phyloP scores from a whole-genome alignment of 2,329 filamentous ascomycete species.

The Colletotrichum lindemuthianum region DNA sequence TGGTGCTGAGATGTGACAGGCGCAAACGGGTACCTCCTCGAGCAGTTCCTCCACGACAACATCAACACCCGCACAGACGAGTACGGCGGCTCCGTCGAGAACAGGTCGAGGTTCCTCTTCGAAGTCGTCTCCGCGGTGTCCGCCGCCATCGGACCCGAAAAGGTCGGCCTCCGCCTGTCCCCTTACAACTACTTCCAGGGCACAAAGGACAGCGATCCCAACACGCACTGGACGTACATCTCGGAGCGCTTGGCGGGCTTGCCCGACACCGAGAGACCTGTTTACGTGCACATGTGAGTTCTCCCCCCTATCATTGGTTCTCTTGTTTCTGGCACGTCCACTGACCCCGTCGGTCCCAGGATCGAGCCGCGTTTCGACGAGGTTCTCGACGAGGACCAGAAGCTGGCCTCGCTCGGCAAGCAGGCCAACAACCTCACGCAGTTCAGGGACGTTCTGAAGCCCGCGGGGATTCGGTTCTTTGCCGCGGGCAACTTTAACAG shows the following conservation, averaged over 20 bases:
- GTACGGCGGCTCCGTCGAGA: constrained; percentile 64
- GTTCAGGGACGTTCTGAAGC: constrained; percentile 53
- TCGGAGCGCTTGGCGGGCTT: constrained; percentile 48
- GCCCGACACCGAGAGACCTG: constrained; percentile 46
- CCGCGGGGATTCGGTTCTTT: constrained; percentile 55
- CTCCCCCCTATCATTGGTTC: not conserved
- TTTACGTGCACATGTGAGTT: constrained; percentile 57
- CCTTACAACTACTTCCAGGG: constrained; percentile 46
- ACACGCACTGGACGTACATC: constrained; percentile 49
- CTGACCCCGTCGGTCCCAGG: constrained; percentile 38
- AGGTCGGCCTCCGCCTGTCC: constrained; percentile 63
- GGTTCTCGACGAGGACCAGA: constrained; percentile 54
- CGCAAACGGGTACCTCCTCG: constrained; percentile 70
- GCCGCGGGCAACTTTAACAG: constrained; percentile 59
- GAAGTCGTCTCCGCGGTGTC: constrained; percentile 56
- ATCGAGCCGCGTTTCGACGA: constrained; percentile 59
- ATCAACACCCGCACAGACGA: constrained; percentile 61
- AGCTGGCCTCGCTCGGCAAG: constrained; percentile 50
- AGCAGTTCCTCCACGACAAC: constrained; percentile 66
- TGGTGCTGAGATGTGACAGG: not conserved
- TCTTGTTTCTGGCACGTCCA: accelerated
- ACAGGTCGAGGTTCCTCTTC: constrained; percentile 59
- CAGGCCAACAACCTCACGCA: constrained; percentile 47
- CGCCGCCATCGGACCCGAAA: constrained; percentile 58
- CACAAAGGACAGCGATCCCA: constrained; percentile 42